Percentiles rank a stretch among this genome's conserved stretches.
These are phyloP conservation scores for Erodium trifolium DNA, from an alignment of 441 rosid species.

Conservation along the genomic window DNA sequence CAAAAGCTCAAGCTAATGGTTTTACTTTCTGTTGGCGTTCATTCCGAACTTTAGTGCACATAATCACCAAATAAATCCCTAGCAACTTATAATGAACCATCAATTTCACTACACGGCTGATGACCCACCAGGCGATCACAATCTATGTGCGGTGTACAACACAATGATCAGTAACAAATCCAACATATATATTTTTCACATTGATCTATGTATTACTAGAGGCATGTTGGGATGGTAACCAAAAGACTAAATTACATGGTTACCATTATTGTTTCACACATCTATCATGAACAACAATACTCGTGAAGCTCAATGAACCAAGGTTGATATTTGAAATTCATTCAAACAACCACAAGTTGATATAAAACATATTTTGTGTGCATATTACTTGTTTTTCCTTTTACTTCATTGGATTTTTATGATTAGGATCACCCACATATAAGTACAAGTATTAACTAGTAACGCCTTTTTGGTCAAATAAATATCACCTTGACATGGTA, in stretches of 20 bases:
- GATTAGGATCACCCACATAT: not conserved
- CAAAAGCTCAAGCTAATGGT: no score
- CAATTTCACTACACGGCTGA: not conserved
- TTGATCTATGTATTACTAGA: no score
- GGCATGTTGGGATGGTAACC: no score
- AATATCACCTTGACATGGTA: slow-evolving; percentile 80
- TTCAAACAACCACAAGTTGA: not conserved
- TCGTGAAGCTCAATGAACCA: no score
- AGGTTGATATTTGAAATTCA: not conserved
- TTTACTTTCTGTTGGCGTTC: not conserved
- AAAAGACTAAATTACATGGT: no score
- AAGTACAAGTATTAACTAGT: not conserved
- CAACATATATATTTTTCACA: no score
- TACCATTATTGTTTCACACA: no score
- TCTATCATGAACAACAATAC: no score
- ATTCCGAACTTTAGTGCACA: no score
- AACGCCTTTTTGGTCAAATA: not conserved
- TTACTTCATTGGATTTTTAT: not conserved
- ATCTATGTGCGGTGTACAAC: not conserved
- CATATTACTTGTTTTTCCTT: not conserved
- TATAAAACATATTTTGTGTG: not conserved
- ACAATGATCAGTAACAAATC: no score
- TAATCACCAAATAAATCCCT: not conserved
- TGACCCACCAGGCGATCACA: not conserved
- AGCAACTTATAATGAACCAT: not conserved